Evolutionary conservation across 805 yeast genomes (phyloP), one percentile per base, ranked within the genome.

Genomic region (Kuraishia borneana): DNA sequence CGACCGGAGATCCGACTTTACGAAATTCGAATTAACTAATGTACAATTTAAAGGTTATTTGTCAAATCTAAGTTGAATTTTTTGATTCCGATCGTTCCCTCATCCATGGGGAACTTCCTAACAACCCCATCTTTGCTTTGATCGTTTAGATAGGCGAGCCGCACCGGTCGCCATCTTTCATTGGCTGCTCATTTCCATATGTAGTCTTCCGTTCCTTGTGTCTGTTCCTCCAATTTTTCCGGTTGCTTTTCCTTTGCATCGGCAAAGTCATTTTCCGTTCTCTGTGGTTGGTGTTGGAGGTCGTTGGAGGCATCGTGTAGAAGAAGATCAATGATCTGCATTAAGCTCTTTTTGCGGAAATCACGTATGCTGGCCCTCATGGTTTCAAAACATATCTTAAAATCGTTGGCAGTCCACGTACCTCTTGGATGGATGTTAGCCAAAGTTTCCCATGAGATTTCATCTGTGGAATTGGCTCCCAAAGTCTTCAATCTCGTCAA

Each of bases 371-470:
- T 56, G 6, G 64, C 43, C 44, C 70, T 68, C 71, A 79, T 63
- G 39, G 67, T 69, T 36, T 75, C 83, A 47, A 74, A 81, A 30
- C 76, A 75, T 12, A 65, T 61, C 39, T 66, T 65, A 40, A 81
- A 65, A 53, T 83, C 92, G 2, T 65, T 47, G 1, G 78, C 76
- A 2, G 66, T 60, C 83, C 84, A 79, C 14, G 46, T 46, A 13
- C 48, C 43, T 30, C 60, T 61, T 14, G 69, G 61, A 43, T 65
- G 68, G 23, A 62, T 38, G 3, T 63, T 44, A 0, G 80, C 73
- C 17, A 75, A 42, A 6, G 68, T 61, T 19, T 72, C 69, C 81
- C 81, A 74, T 44, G 71, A 72, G 6, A 66, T 61, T 27, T 58
- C 61, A 3, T 58, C 59, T 33, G 62, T 68, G 21, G 58, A 59